Conservation (phyloP, 345 rosid species). For the Ailanthus altissimus region DNA sequence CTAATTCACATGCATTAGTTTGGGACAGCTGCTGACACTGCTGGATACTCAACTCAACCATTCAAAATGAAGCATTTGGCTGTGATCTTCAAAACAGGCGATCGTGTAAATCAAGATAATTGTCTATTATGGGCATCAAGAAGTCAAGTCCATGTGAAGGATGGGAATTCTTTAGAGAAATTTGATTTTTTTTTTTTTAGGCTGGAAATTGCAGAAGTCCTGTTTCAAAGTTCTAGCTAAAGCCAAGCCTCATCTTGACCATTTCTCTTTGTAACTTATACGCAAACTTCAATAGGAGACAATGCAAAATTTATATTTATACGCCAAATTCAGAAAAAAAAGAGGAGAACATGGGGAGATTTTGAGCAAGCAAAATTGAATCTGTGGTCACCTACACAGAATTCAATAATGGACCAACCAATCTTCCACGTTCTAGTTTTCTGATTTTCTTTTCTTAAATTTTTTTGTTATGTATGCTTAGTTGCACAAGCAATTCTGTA, state of each 20-base stretch:
- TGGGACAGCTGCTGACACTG: not conserved
- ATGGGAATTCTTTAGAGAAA: not conserved
- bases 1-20: conserved; percentile 45
- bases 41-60: not conserved
- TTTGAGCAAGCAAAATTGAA: not conserved
- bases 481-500: no score
- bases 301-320: not conserved
- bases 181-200: not conserved
- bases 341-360: not conserved
- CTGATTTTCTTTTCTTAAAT: not conserved
- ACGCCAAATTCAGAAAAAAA: not conserved
- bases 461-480: no score
- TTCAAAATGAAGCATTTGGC: not conserved
- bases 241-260: conserved; percentile 2
- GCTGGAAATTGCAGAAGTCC: not conserved
- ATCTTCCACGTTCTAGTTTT: not conserved
- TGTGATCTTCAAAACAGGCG: not conserved
- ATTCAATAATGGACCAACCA: not conserved
- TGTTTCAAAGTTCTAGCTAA: not conserved
- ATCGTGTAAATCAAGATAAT: not conserved
- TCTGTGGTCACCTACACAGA: conserved; percentile 3
- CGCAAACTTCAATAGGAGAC: not conserved
- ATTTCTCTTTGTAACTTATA: not conserved
- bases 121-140: conserved; percentile 1
- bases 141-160: not conserved